Evolutionary conservation across 495 filamentous ascomycete species (phyloP).

Genomic region (Darksidea phi): DNA sequence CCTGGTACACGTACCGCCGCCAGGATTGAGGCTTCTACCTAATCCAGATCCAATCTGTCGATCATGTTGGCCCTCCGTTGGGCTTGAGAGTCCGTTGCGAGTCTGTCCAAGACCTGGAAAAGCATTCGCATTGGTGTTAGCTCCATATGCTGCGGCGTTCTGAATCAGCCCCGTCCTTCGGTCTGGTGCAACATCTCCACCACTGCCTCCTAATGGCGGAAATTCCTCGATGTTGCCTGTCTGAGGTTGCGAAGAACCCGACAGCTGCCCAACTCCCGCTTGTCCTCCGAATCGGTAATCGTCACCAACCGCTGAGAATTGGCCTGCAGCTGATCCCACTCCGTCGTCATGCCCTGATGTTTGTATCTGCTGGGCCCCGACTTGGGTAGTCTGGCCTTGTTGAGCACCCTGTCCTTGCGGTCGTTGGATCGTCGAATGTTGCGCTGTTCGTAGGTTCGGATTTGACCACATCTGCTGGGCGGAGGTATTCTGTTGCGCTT

Average conservation of each 20-base stretch:
- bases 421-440: conserved; percentile 65
- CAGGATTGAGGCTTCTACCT: conserved; percentile 16
- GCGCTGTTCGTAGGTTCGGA: conserved; percentile 54
- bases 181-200: conserved; percentile 69
- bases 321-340: conserved; percentile 52
- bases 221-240: conserved; percentile 76
- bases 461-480: conserved; percentile 68
- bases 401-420: conserved; percentile 47
- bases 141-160: conserved; percentile 62
- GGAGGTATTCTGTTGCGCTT: conserved; percentile 59
- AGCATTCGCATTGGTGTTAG: conserved; percentile 46
- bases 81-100: conserved; percentile 59
- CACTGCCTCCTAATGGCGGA: conserved; percentile 72
- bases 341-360: conserved; percentile 50
- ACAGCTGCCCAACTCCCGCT: conserved; percentile 58
- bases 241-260: conserved; percentile 59
- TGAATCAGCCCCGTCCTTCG: conserved; percentile 63
- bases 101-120: conserved; percentile 44
- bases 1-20: conserved; percentile 5
- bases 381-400: conserved; percentile 17
- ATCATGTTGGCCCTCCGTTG: conserved; percentile 53
- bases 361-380: conserved; percentile 52
- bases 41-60: conserved; percentile 38
- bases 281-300: conserved; percentile 62
- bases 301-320: conserved; percentile 56